Base-by-base conservation (phyloP, 2,329 filamentous ascomycete species). In the Colletotrichum lupini region DNA sequence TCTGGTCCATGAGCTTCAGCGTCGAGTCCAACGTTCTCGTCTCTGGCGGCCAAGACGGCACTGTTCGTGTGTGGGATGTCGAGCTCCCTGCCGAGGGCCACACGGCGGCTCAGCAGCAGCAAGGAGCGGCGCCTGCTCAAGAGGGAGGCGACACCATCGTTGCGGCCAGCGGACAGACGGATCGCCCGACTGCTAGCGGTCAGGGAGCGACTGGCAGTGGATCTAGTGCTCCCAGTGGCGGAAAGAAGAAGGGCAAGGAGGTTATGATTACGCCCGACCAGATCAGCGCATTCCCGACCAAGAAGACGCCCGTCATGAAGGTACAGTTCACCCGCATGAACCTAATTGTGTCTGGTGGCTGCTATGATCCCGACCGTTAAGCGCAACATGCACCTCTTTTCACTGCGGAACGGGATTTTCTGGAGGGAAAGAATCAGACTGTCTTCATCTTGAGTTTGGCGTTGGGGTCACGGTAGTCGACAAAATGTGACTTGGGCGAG, bases 301-400 rank as follows among this genome's bases (percentile, higher is more conserved):
- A 99, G 89, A 98, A 97, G 85, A 96, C 93, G 19, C 95, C 96
- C 0, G 94, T 98, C 12, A 94, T 97, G 83, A 97, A 96, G 83
- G 95, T 97, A 67, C 91, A 93, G 79, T 98, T 98, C 79, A 98
- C 97, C 4, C 88, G 95, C 74, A 98, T 98, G 94, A 99, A 99
- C 81, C 83, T 98, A 76, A 93, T 98, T 14, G 87, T 98, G 74
- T 95, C 95, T 26, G 95, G 94, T 59, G 95, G 95, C 28, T 92
- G 90, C 78, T 92, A 91, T 77, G 87, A 91, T 65, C 87, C 89
- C 49, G 86, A 89, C 76, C 82, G 83, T 72, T 86, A 83, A 79
- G n/a, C 26, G 9, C 8, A 30, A 3, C 30, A 30, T 30, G 30
- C 8, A 30, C 11, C 30, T 8, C 30, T 8, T 28, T 14, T 32